A percentile compares a stretch with the other conserved stretches of the same genome.
These are phyloP conservation scores for Corymbia citriodora DNA, from an alignment of 441 rosid genomes.

Conservation along the genomic window DNA sequence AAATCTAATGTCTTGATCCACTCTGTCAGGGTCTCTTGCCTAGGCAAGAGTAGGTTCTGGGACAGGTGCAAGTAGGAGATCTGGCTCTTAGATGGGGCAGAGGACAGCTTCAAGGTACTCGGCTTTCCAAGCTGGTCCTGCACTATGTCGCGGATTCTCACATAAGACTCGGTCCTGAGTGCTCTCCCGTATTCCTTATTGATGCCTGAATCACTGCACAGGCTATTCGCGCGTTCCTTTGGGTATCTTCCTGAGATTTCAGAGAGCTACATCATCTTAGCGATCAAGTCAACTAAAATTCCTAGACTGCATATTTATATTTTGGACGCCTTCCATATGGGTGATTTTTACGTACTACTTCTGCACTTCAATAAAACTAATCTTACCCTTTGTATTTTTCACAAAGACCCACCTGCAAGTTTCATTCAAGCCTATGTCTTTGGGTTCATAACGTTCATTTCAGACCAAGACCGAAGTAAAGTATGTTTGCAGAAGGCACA, in stretches of 20 bases:
- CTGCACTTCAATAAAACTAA: background rate
- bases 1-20: conserved; percentile 26
- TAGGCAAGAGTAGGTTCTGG: conserved; percentile 57
- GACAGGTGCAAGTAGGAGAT: conserved; percentile 37
- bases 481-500: background rate
- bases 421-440: background rate
- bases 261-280: background rate
- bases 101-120: conserved; percentile 17
- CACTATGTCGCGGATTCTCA: conserved; percentile 44
- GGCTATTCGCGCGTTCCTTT: conserved; percentile 23
- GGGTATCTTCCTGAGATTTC: conserved; percentile 29
- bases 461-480: background rate
- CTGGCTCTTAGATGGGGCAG: conserved; percentile 26
- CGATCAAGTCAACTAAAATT: background rate
- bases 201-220: conserved; percentile 36
- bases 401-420: background rate
- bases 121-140: conserved; percentile 38
- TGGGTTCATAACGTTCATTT: background rate
- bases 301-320: background rate
- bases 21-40: conserved; percentile 34
- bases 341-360: background rate
- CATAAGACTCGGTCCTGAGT: conserved; percentile 64
- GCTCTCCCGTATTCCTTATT: conserved; percentile 73
- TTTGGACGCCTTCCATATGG: background rate
- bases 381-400: background rate